Evolutionary conservation across 202 grass and related monocot genomes (phyloP), one percentile per base, ranked within the genome.

Genomic region (Tripidium arundinaceum): DNA sequence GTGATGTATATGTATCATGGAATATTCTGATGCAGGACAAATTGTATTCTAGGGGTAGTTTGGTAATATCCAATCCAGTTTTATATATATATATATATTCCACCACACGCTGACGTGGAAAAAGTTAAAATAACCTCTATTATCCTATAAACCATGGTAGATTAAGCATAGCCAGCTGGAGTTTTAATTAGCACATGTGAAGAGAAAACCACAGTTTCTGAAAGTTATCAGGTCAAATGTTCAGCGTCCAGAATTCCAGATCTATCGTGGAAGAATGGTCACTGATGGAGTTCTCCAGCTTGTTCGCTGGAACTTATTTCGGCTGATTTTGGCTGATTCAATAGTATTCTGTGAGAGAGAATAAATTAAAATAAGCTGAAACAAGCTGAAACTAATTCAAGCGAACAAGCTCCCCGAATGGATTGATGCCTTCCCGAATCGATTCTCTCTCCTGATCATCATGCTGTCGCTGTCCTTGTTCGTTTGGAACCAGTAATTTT

Each of bases 101-200:
- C 67, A 68, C 2, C 4, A 45, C 24, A 39, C 25, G 6, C 73
- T 72, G 83, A 86, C 83, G 74, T 83, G 90, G 83, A 81, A 67
- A 54, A 31, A 9, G 1, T 19, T 18, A 33, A n/a, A 33, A 41
- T 9, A 1, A 0, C 15, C 31, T 22, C 7, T 55, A 38, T 45
- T 75, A 38, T 67, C 81, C 27, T 14, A 52, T 29, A 19, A 39
- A 87, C 22, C 59, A n/a, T 62, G 66, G 5, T 64, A 38, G 68
- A 59, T 78, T 73, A 81, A 67, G 42, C 40, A 8, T 9, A 19
- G 2, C 14, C 27, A 41, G 59, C 9, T 8, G 41, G 15, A 66
- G 10, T n/a, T 40, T 0, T 65, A 14, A 61, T 70, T 80, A 46
- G 15, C 26, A 27, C 39, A 62, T 60, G 13, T 12, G 1, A 11